Conservation (phyloP, 1,139 yeast species). For the Pichia sp. region DNA sequence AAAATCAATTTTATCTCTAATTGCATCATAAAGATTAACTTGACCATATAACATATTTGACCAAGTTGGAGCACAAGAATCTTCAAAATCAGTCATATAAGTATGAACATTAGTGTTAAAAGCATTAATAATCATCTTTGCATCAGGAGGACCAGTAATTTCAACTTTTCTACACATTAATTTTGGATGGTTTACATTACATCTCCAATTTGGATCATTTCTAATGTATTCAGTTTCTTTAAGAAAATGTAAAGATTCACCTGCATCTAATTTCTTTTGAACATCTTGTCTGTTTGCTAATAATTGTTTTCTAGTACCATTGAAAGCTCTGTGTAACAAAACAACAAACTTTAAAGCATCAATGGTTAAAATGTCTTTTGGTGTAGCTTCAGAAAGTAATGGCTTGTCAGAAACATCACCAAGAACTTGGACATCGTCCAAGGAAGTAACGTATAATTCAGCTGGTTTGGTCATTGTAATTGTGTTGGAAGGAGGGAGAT, state of each 20-base stretch:
- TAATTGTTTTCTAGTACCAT: conserved; percentile 50
- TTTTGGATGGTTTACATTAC: conserved; percentile 59
- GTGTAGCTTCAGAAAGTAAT: conserved; percentile 46
- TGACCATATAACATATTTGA: conserved; percentile 81
- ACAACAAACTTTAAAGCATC: conserved; percentile 70
- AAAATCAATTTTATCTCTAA: conserved; percentile 58
- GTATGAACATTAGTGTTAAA: conserved; percentile 84
- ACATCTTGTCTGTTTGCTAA: conserved; percentile 55
- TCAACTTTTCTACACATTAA: conserved; percentile 38
- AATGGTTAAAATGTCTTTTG: conserved; percentile 39
- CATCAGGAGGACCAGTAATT: conserved; percentile 87
- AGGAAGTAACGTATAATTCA: conserved; percentile 26
- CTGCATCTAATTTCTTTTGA: conserved; percentile 55
- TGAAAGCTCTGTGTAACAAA: conserved; percentile 65
- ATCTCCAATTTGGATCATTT: conserved; percentile 69
- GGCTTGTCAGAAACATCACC: conserved; percentile 59
- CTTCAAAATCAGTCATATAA: conserved; percentile 94
- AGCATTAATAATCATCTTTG: conserved; percentile 93
- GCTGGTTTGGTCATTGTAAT: conserved; percentile 18
- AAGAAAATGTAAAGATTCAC: conserved; percentile 53
- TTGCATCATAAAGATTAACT: conserved; percentile 84
- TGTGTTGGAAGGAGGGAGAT: too few relatives aligned
- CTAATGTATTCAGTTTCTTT: conserved; percentile 63
- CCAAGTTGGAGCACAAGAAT: conserved; percentile 96
- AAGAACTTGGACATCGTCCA: conserved; percentile 59